These are phyloP conservation scores for Ophiostoma montium DNA, from an alignment of 2,329 filamentous ascomycete species.

Conservation along the genomic window DNA sequence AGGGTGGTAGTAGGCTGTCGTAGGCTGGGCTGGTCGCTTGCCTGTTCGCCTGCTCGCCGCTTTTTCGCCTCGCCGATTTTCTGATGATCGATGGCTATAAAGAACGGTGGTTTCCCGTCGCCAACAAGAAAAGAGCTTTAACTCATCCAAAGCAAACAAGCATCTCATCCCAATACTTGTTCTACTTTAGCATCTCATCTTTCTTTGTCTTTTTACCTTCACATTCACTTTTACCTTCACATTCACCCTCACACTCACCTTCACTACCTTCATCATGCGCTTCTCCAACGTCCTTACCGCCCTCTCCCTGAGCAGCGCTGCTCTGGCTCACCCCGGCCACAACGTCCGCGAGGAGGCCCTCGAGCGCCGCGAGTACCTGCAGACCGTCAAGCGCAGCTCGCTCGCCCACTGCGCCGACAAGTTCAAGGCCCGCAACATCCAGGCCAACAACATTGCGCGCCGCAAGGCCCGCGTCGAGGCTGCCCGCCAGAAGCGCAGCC, in stretches of 20 bases:
- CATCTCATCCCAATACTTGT: too few relatives aligned
- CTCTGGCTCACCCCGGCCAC: conserved; percentile 27
- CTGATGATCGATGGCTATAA: too few relatives aligned
- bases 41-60: too few relatives aligned
- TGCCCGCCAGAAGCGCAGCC: not conserved
- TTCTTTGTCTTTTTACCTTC: too few relatives aligned
- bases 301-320: conserved; percentile 12
- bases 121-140: too few relatives aligned
- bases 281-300: conserved; percentile 15
- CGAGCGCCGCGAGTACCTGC: conserved; percentile 25
- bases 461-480: conserved; percentile 15
- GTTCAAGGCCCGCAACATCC: conserved; percentile 25
- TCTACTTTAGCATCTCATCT: too few relatives aligned
- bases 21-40: too few relatives aligned
- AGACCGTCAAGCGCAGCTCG: conserved; percentile 18
- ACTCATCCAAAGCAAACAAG: too few relatives aligned
- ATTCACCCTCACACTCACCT: not conserved
- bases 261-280: conserved; percentile 1
- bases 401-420: conserved; percentile 25
- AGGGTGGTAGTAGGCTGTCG: too few relatives aligned
- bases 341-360: conserved; percentile 25
- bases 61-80: too few relatives aligned
- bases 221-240: not conserved
- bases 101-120: too few relatives aligned
- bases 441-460: conserved; percentile 23